Conservation (phyloP, 1,284 basidiomycete genomes). For the Cystobasidiaceae sp. region DNA sequence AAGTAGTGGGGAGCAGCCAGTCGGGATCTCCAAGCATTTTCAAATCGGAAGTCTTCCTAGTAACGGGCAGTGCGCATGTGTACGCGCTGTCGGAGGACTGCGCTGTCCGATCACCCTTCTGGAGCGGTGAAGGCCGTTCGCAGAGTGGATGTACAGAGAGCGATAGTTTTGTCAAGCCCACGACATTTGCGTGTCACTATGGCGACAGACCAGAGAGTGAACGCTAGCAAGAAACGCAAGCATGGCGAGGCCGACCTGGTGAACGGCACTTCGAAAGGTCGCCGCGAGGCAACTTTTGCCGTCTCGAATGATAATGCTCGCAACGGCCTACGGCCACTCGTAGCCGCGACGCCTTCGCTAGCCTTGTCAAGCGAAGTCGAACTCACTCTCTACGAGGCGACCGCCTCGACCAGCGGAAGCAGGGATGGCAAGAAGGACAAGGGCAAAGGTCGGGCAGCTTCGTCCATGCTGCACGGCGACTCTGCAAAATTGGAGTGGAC, state of each 20-base stretch:
- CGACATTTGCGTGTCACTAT: too few species aligned
- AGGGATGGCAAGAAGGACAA: constrained; percentile 23
- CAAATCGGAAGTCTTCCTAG: too few species aligned
- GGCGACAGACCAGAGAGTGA: neutral
- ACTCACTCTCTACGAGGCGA: constrained; percentile 19
- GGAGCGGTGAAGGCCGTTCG: too few species aligned
- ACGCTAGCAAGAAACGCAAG: constrained; percentile 20
- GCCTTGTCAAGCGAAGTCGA: constrained; percentile 23
- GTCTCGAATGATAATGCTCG: constrained; percentile 20
- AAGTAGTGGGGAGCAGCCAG: too few species aligned
- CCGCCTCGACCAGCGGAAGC: neutral
- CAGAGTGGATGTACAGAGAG: too few species aligned
- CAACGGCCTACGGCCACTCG: constrained; percentile 22
- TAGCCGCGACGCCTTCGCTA: constrained; percentile 19
- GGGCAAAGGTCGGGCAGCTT: neutral
- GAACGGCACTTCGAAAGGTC: neutral
- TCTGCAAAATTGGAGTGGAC: constrained; percentile 31
- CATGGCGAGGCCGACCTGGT: constrained; percentile 4
- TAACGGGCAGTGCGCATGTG: too few species aligned
- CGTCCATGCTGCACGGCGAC: constrained; percentile 27
- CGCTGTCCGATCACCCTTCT: too few species aligned
- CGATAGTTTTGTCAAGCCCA: too few species aligned
- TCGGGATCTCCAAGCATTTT: too few species aligned
- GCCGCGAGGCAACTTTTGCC: neutral
- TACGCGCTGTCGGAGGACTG: too few species aligned